Evolutionary conservation across 192 early-diverging fungal species (phyloP), one percentile per base, ranked within the genome.

Genomic region (Chytriomyces sp.): DNA sequence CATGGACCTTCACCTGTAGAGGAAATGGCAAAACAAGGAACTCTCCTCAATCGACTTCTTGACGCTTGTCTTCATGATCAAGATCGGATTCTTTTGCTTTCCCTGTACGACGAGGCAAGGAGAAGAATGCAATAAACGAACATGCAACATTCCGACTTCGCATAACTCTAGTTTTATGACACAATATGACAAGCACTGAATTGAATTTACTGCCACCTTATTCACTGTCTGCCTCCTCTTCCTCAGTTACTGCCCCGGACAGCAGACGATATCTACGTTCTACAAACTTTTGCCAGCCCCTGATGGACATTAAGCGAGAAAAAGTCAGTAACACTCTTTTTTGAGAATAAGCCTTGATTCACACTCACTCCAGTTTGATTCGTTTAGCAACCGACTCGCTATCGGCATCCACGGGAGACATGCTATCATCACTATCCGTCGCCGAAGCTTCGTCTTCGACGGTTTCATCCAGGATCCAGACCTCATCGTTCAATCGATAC

Each of bases 251-350:
- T 30, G 52, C 40, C 37, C 66, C 66, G 36, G 66, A 68, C 3
- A 68, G 33, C 53, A 68, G 36, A 14, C 66, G 66, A 19, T 68
- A 68, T 31, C 66, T 25, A 31, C 66, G 53, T 39, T 68, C 66
- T 31, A 39, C 49, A 68, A 68, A 68, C 66, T 68, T 68, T 52
- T 68, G 66, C 66, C 66, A 68, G 14, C 66, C 66, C 44, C 44
- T 49, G 44, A 14, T 14, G 22, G 44, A 49, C 14, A 1, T 2
- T 19, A 49, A 49, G 12, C 44, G 44, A 49, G 22, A 49, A 22
- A 49, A 49, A 14, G 2, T 49, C 17, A 49, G 44, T 49, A 14
- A 49, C 44, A n/a, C n/a, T n/a, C n/a, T n/a, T n/a, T n/a, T n/a
- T n/a, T n/a, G n/a, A n/a, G n/a, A n/a, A n/a, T n/a, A n/a, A n/a